phyloP scores from a whole-genome alignment of 441 rosid genomes.

The Pelargonium cotyledonis region DNA sequence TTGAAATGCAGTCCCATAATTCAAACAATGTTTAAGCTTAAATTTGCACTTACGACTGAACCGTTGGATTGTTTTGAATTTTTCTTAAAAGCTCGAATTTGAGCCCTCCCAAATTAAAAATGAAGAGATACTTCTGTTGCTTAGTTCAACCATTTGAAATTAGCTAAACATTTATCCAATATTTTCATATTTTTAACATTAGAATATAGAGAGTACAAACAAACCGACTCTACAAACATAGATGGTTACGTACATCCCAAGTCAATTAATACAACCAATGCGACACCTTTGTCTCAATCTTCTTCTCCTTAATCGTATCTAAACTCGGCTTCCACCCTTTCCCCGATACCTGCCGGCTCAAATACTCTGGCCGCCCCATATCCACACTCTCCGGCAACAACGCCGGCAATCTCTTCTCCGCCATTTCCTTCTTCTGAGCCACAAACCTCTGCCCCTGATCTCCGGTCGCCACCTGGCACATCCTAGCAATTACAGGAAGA shows the following conservation, averaged over 20 bases:
- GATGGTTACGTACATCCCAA: not conserved
- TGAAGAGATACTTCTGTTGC: too few species aligned
- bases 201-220: too few species aligned
- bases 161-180: too few species aligned
- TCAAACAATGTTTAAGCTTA: too few species aligned
- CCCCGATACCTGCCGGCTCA: not conserved
- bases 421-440: not conserved
- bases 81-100: too few species aligned
- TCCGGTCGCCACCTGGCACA: not conserved
- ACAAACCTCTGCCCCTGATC: not conserved
- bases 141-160: too few species aligned
- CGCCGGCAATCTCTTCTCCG: not conserved
- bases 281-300: not conserved
- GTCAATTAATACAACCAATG: not conserved
- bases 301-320: conserved; percentile 1
- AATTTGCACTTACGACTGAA: too few species aligned
- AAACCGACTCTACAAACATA: too few species aligned
- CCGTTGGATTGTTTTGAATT: too few species aligned
- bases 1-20: too few species aligned
- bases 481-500: not conserved
- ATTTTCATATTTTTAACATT: too few species aligned
- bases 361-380: not conserved
- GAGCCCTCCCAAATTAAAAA: too few species aligned
- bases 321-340: conserved; percentile 3
- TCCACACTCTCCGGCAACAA: not conserved